Conservation (phyloP, 1,284 basidiomycete species). For the Coniferiporia sulphurascens region DNA sequence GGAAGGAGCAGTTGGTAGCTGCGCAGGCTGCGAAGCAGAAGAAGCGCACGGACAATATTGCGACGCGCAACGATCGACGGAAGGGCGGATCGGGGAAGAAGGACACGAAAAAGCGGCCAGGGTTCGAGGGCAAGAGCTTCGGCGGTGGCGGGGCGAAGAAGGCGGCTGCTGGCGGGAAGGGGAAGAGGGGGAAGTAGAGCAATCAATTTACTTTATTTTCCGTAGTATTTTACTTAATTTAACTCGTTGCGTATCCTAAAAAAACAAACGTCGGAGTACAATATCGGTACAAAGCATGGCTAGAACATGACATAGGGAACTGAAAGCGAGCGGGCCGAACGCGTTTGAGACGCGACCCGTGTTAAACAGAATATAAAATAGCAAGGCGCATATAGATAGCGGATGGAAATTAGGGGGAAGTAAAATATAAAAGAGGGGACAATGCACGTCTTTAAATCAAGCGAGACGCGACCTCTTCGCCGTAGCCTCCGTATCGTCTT, state of each 20-base stretch:
- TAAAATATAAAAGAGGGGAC: not conserved
- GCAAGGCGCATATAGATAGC: not conserved
- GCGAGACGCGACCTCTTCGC: not conserved
- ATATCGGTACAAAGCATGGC: not conserved
- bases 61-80: constrained; percentile 70
- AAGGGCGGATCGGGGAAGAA: constrained; percentile 60
- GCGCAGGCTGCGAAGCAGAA: constrained; percentile 80
- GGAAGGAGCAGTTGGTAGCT: constrained; percentile 70
- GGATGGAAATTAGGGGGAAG: not conserved
- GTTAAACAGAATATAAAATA: not conserved
- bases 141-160: constrained; percentile 43
- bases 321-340: not conserved
- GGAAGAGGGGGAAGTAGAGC: constrained; percentile 13
- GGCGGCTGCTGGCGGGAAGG: constrained; percentile 26
- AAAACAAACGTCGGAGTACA: not conserved
- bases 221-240: not conserved
- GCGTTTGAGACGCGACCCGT: not conserved
- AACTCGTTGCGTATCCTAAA: not conserved
- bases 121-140: constrained; percentile 78
- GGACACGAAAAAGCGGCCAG: constrained; percentile 67
- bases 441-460: not conserved
- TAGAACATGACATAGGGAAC: not conserved
- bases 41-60: constrained; percentile 87
- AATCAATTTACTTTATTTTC: not conserved
- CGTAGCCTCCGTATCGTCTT: not conserved